Evolutionary conservation across 73 alveolate genomes (phyloP).

Genomic region (Tetrahymena thermophila): DNA sequence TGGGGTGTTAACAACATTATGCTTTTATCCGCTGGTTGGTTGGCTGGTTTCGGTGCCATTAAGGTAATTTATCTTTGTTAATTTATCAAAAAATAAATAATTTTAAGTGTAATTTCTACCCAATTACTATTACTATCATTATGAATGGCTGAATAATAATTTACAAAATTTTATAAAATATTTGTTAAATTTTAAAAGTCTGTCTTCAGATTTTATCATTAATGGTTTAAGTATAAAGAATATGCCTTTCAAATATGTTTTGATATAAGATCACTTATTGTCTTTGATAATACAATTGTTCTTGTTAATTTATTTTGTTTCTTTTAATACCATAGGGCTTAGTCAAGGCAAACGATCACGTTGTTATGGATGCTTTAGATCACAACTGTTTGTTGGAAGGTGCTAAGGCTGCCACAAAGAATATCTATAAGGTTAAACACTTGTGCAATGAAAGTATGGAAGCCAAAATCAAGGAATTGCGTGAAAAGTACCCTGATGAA

Average conservation of each 20-base stretch:
- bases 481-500: constrained; percentile 17
- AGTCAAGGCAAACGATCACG: constrained; percentile 37
- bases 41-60: constrained; percentile 43
- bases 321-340: not conserved
- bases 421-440: constrained; percentile 24
- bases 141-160: too few relatives aligned
- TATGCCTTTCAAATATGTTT: not conserved
- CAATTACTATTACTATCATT: not conserved
- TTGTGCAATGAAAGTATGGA: constrained; percentile 37
- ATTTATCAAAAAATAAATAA: not conserved
- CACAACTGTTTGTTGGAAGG: constrained; percentile 44
- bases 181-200: too few relatives aligned
- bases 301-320: not conserved
- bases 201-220: not conserved
- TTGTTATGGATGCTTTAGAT: constrained; percentile 37
- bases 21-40: constrained; percentile 44
- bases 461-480: constrained; percentile 8
- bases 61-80: not conserved
- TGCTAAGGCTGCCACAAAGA: constrained; percentile 41
- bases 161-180: too few relatives aligned
- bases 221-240: too few relatives aligned
- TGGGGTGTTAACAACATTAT: constrained; percentile 34
- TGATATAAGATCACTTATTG: too few relatives aligned
- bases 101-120: not conserved
- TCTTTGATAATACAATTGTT: too few relatives aligned